Evolutionary conservation across 2,329 filamentous ascomycete genomes (phyloP), one percentile per base, ranked within the genome.

Genomic region (Emergomyces africanus): DNA sequence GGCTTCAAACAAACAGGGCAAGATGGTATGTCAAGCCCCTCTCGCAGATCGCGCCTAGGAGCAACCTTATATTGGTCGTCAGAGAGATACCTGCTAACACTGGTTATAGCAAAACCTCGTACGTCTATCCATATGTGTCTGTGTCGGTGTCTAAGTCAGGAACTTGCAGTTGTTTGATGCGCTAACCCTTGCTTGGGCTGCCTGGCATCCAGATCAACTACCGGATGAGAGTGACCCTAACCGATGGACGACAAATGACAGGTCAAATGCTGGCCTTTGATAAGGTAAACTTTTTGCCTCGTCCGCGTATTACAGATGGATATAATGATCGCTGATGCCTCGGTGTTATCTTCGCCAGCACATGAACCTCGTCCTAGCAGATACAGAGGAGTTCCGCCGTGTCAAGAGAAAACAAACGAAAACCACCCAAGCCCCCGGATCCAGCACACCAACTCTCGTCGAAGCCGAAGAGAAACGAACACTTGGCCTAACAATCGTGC

Each of bases 181-280:
- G 57, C 44, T 49, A 49, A 58, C 44, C 14, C 5, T 46, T 30
- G n/a, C n/a, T n/a, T n/a, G n/a, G 54, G 6, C 51, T 15, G 14
- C n/a, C 18, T 57, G 37, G 1, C 33, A 15, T 2, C 46, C 48
- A 58, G 94, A 95, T 99, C 82, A 97, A 99, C 80, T 97, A 95
- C 81, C 90, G 92, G 77, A 97, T 99, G 91, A 87, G 92, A 72
- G 87, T 96, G 65, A 97, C 91, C 59, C 82, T 99, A 74, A 90
- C 89, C 71, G 94, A 99, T 78, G 90, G 90, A 65, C 86, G 94
- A 70, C 90, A 96, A 75, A 95, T 99, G 86, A 91, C 90, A 46
- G 94, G 91, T 63, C 90, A 97, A 75, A 96, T 99, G 89, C 83
- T 99, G 66, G 94, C 94, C 58, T 99, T 97, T 70, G 94, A 99